Conservation (phyloP, 257 asterid species). For the Cruciata laevipes region DNA sequence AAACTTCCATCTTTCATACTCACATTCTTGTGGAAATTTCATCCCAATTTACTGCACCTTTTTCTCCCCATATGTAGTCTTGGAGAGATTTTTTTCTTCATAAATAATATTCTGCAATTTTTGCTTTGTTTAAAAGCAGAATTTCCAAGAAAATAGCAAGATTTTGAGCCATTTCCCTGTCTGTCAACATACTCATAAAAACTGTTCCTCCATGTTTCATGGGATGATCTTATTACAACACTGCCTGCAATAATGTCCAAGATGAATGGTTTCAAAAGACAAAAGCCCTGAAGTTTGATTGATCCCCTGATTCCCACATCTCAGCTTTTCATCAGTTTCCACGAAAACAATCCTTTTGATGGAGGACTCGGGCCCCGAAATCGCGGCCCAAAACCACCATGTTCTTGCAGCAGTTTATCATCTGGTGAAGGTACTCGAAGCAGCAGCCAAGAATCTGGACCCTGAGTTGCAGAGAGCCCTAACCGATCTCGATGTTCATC, state of each 20-base stretch:
- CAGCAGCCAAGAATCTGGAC: constrained; percentile 24
- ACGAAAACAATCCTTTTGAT: constrained; percentile 6
- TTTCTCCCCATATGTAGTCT: neutral
- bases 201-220: neutral
- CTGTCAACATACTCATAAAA: neutral
- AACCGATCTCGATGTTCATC: constrained; percentile 31
- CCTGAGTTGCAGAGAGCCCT: constrained; percentile 26
- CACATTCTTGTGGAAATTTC: neutral
- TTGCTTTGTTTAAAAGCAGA: neutral
- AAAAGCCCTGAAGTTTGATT: neutral
- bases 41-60: neutral
- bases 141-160: constrained; percentile 17
- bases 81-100: neutral
- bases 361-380: constrained; percentile 22
- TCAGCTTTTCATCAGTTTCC: neutral
- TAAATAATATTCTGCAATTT: neutral
- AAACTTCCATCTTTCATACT: neutral
- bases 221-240: neutral
- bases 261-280: constrained; percentile 7
- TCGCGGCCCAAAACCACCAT: constrained; percentile 35
- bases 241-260: neutral
- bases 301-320: neutral
- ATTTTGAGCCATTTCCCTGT: neutral
- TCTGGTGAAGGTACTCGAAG: constrained; percentile 44
- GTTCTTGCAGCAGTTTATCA: constrained; percentile 53